Base-by-base conservation (phyloP, 2,329 filamentous ascomycete genomes). In the Paecilomyces sp. region DNA sequence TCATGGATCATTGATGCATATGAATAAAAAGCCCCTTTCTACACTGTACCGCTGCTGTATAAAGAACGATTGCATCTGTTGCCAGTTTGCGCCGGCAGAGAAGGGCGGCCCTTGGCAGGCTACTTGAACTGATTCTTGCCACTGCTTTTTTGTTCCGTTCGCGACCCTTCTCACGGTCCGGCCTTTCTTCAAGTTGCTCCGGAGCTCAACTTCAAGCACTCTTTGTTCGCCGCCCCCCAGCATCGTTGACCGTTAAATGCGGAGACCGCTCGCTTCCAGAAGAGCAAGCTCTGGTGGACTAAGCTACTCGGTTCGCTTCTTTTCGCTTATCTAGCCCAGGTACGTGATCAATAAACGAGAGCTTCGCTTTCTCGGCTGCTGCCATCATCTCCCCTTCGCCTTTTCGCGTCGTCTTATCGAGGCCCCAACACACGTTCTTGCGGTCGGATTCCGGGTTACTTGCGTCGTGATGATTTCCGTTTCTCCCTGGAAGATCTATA, bases 121-220 rank as follows among this genome's bases (percentile, higher is more conserved):
- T 56, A 41, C 55, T 54, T 28, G 22, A 22, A 22, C 25, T 28
- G 25, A 28, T 60, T 54, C 51, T 67, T 66, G 66, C 66, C 66
- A 65, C 66, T 63, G 60, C 64, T 62, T 66, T 66, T 68, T 68
- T 68, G 67, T 67, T 67, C 47, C 55, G 34, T 56, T 57, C 22
- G 53, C 36, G 47, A 57, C 56, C 50, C 50, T 47, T 47, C 41
- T 57, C 56, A 60, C 58, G 56, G 58, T 59, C 62, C 58, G 62
- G 58, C 57, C 56, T 61, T 61, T 55, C 58, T 57, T 24, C 15
- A 15, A 8, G 25, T 25, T 55, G 60, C 50, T 57, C 65, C 63
- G 64, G 62, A 65, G 62, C 62, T 65, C 60, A 58, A 47, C 58
- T 50, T 28, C 34, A 52, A 57, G 56, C 41, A 57, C 58, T 60